Evolutionary conservation across 306 rosid genomes (phyloP).

Genomic region (Quercus aquifolioides): DNA sequence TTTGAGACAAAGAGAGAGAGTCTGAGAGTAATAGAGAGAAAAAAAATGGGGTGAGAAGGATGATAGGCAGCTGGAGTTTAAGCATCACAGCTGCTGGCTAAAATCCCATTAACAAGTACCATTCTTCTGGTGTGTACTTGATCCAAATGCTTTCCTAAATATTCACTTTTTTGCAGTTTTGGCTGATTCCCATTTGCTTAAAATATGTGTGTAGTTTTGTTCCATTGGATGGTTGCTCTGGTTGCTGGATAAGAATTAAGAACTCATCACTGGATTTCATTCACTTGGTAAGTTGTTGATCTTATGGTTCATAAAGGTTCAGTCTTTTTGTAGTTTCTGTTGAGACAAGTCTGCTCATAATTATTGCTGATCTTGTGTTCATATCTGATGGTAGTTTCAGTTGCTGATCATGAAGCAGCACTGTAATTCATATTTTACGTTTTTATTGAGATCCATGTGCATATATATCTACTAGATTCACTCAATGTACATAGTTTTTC

Average conservation of each 20-base stretch:
- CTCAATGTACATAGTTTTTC: conserved; percentile 13
- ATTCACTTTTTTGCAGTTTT: conserved; percentile 24
- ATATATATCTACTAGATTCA: not conserved
- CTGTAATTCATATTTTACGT: not conserved
- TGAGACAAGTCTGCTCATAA: conserved; percentile 16
- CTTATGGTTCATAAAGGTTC: conserved; percentile 21
- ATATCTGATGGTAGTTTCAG: conserved; percentile 30
- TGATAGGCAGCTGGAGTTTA: conserved; percentile 36
- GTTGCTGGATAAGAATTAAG: conserved; percentile 21
- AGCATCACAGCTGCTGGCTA: conserved; percentile 30
- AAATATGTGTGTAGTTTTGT: conserved; percentile 23
- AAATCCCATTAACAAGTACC: conserved; percentile 34
- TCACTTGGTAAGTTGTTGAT: conserved; percentile 39
- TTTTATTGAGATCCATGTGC: not conserved
- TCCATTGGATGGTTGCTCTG: conserved; percentile 17
- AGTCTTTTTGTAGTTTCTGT: conserved; percentile 14
- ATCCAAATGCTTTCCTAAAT: conserved; percentile 23
- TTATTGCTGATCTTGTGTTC: conserved; percentile 19
- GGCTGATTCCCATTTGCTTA: conserved; percentile 33
- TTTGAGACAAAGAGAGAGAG: conserved; percentile 14
- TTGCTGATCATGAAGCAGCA: conserved; percentile 19
- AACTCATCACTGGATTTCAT: conserved; percentile 15
- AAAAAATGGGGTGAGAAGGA: conserved; percentile 54
- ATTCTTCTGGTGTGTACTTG: conserved; percentile 30
- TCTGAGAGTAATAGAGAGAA: conserved; percentile 6